A percentile compares a stretch with the other conserved stretches of the same genome.
Conservation (phyloP, 106 monocot genomes). For the Chionographis japonica region DNA sequence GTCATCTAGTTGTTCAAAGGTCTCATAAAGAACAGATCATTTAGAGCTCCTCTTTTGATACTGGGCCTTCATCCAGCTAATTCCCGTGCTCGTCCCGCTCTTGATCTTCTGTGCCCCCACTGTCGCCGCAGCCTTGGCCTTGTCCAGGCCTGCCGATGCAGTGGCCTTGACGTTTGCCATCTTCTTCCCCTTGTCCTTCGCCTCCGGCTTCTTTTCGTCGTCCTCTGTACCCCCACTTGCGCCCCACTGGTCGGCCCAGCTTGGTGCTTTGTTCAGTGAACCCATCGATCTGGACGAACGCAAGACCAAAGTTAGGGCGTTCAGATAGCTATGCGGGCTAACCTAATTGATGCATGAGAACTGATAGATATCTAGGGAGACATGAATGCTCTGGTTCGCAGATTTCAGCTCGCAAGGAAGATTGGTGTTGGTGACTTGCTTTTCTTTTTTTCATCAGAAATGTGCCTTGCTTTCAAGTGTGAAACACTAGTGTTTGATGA, state of each 20-base stretch:
- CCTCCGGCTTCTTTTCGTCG: neutral
- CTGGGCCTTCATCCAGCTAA: slow-evolving; percentile 7
- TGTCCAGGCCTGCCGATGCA: neutral
- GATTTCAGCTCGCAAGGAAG: too few species aligned
- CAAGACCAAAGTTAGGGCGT: too few species aligned
- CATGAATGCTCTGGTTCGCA: too few species aligned
- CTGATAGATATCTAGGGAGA: too few species aligned
- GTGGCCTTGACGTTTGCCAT: slow-evolving; percentile 5
- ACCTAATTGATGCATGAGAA: too few species aligned
- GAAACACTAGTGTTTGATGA: too few species aligned
- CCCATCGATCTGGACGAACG: neutral
- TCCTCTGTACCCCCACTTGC: neutral
- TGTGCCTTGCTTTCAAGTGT: too few species aligned
- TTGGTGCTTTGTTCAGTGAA: neutral
- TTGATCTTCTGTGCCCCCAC: slow-evolving; percentile 11
- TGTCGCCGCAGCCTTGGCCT: slow-evolving; percentile 8
- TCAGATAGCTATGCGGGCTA: too few species aligned
- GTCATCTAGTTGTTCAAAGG: too few species aligned
- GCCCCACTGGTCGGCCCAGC: slow-evolving; percentile 12
- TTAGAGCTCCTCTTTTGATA: slow-evolving; percentile 6
- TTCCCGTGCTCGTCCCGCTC: neutral
- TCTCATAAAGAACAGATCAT: too few species aligned
- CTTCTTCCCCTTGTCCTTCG: neutral
- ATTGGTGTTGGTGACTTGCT: too few species aligned
- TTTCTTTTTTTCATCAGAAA: too few species aligned